Conservation (phyloP, 2,329 filamentous ascomycete genomes). For the Gremmenia infestans region DNA sequence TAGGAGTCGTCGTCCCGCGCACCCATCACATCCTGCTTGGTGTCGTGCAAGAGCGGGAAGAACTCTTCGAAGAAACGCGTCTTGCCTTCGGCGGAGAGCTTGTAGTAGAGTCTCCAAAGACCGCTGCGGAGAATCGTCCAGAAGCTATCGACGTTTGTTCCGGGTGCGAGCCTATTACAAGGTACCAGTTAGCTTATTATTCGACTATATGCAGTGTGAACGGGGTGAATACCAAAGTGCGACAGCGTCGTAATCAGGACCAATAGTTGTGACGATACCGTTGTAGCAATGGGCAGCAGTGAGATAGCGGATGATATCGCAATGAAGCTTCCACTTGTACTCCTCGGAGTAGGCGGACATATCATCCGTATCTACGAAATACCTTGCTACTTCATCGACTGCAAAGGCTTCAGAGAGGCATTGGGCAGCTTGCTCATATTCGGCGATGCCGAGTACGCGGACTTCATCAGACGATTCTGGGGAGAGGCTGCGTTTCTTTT, state of each 20-base stretch:
- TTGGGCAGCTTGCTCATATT: slow-evolving; percentile 66
- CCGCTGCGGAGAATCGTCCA: slow-evolving; percentile 68
- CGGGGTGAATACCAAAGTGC: slow-evolving; percentile 62
- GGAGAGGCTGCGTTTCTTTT: slow-evolving; percentile 30
- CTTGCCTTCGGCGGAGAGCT: slow-evolving; percentile 66
- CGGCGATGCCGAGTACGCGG: slow-evolving; percentile 57
- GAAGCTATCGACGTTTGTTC: slow-evolving; percentile 67
- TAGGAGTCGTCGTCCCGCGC: slow-evolving; percentile 63
- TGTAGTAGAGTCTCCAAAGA: slow-evolving; percentile 72
- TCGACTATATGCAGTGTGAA: background rate
- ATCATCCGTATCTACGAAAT: slow-evolving; percentile 69
- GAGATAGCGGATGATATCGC: slow-evolving; percentile 72
- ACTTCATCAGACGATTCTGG: slow-evolving; percentile 45
- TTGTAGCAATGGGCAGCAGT: slow-evolving; percentile 70
- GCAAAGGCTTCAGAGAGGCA: slow-evolving; percentile 75
- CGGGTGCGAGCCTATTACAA: slow-evolving; percentile 65
- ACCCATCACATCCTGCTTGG: slow-evolving; percentile 65
- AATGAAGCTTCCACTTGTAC: slow-evolving; percentile 70
- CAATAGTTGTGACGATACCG: slow-evolving; percentile 69
- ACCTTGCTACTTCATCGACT: slow-evolving; percentile 67
- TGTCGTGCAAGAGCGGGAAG: slow-evolving; percentile 66
- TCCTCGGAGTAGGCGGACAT: slow-evolving; percentile 57
- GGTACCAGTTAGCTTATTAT: background rate
- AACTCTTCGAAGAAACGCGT: slow-evolving; percentile 74
- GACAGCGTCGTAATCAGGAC: slow-evolving; percentile 70